Evolutionary conservation across 176 grass and related monocot genomes (phyloP), one percentile per base, ranked within the genome.

Genomic region (Phoenix roebelenii): DNA sequence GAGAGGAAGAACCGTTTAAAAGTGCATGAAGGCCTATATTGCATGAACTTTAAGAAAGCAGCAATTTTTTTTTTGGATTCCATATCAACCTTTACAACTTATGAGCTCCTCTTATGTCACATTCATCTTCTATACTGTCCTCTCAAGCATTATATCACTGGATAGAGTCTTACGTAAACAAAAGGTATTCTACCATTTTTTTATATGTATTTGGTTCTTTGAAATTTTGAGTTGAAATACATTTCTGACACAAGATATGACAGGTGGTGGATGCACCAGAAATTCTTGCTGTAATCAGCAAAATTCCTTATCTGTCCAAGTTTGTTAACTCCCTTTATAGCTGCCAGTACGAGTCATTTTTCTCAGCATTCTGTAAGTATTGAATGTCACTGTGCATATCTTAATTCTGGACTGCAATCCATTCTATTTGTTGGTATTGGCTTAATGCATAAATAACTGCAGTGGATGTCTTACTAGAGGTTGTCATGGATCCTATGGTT

Each of bases 1-100:
- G 93, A 98, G 79, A 92, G 93, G 58, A 98, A 98, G 79, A 98
- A 98, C 70, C 74, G 93, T 50, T 71, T 98, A 72, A 98, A 98
- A 82, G 93, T 98, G 17, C 91, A 97, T 68, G 93, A 97, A 91
- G 93, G 81, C 59, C 70, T 97, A 71, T 92, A 88, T 67, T 92
- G 87, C 73, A 81, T 92, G 87, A 82, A 97, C 68, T 97, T 97
- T 66, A 88, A 97, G 66, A 88, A 87, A 77, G 93, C 93, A 52
- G 74, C 87, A 15, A 88, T 66, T 78, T 88, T 97, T 71, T 97
- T 97, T 77, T 82, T 97, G 66, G 93, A 97, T 53, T 97, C 93
- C 1, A 91, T 97, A 87, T 97, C 93, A 60, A 91, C 93, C 56
- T 97, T 97, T 63, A 97, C 81, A 5, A 97, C 93, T 2, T 97